Percentiles rank a stretch among this genome's conserved stretches.
Conservation (phyloP, 1,139 yeast genomes). For the Lodderomyces theae region DNA sequence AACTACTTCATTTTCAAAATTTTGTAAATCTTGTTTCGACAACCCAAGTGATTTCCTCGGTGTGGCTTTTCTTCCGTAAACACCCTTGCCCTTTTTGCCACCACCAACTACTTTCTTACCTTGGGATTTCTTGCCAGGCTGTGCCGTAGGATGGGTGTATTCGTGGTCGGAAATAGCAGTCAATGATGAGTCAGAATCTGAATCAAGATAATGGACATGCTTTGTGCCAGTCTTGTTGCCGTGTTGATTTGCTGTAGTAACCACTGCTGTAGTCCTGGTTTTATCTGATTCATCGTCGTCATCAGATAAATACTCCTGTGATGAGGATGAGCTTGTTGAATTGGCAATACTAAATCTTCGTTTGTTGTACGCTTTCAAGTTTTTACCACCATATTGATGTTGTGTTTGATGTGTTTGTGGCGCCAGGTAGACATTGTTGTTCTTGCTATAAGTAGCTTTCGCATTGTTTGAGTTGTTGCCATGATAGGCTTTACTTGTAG, state of each 20-base stretch:
- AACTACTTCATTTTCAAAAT: constrained; percentile 11
- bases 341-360: constrained; percentile 46
- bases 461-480: neutral
- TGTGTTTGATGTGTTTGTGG: constrained; percentile 4
- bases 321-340: constrained; percentile 32
- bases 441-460: neutral
- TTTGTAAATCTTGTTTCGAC: constrained; percentile 20
- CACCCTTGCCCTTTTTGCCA: constrained; percentile 11
- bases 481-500: neutral
- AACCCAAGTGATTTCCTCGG: constrained; percentile 28
- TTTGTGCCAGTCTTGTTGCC: constrained; percentile 1
- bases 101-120: constrained; percentile 9
- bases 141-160: neutral
- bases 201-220: constrained; percentile 13
- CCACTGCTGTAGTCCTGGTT: constrained; percentile 9
- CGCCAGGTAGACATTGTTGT: neutral
- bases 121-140: neutral
- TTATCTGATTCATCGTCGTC: constrained; percentile 20
- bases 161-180: constrained; percentile 42
- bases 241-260: no score
- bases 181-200: constrained; percentile 35
- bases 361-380: constrained; percentile 24
- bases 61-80: constrained; percentile 20
- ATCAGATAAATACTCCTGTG: constrained; percentile 9
- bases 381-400: constrained; percentile 26